Conservation (phyloP, 371 early-diverging fungal species). For the Rhizopus microsporus region DNA sequence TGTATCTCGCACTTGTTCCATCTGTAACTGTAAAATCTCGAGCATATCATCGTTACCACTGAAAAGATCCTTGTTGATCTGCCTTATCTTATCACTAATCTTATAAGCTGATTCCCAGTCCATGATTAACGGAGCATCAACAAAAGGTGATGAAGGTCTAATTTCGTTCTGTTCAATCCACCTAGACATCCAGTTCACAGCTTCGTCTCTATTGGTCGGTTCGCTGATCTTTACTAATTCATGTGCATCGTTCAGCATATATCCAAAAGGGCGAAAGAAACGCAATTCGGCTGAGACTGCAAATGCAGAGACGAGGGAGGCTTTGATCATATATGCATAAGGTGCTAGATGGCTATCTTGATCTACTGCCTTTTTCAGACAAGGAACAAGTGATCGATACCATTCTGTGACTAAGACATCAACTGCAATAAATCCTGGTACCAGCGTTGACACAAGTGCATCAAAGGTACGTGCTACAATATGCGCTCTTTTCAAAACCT, state of each 20-base stretch:
- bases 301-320: slow-evolving; percentile 28
- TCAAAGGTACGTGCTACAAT: slow-evolving; percentile 25
- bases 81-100: slow-evolving; percentile 56
- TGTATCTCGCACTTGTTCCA: slow-evolving; percentile 73
- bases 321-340: slow-evolving; percentile 28
- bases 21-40: slow-evolving; percentile 64
- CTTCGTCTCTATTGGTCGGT: slow-evolving; percentile 9
- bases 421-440: slow-evolving; percentile 6
- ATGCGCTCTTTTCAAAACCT: slow-evolving; percentile 12
- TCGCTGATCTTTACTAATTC: not conserved
- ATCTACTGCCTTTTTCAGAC: slow-evolving; percentile 4
- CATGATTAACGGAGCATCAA: slow-evolving; percentile 75
- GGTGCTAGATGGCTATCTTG: not conserved
- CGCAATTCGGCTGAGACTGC: slow-evolving; percentile 27
- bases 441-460: slow-evolving; percentile 23
- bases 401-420: slow-evolving; percentile 15
- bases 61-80: slow-evolving; percentile 43
- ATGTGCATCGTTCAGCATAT: not conserved
- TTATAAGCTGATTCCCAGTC: slow-evolving; percentile 76
- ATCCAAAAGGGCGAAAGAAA: slow-evolving; percentile 37
- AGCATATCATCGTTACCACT: slow-evolving; percentile 65
- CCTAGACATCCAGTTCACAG: slow-evolving; percentile 40
- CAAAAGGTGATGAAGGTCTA: slow-evolving; percentile 43
- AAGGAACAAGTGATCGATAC: slow-evolving; percentile 8
- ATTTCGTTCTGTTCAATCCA: slow-evolving; percentile 53